A percentile compares a stretch with the other conserved stretches of the same genome.
phyloP scores from a whole-genome alignment of 1,139 yeast genomes.

The Scheffersomyces titani region DNA sequence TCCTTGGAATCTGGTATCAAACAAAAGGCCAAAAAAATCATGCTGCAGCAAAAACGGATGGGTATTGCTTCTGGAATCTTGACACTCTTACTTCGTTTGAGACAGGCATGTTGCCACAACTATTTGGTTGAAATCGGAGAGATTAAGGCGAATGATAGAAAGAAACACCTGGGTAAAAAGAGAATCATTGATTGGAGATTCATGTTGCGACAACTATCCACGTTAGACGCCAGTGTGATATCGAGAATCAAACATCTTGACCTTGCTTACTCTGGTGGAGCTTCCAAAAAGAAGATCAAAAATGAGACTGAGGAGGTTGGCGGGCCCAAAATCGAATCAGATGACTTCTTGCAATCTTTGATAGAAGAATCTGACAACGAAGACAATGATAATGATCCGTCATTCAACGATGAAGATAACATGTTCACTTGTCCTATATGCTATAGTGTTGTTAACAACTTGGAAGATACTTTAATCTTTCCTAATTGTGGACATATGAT shows the following conservation, averaged over 20 bases:
- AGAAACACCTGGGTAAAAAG: constrained; percentile 9
- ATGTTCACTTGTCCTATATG: constrained; percentile 68
- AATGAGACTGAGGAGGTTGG: neutral
- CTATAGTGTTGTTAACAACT: constrained; percentile 55
- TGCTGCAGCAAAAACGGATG: constrained; percentile 27
- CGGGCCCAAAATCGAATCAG: neutral
- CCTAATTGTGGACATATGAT: constrained; percentile 70
- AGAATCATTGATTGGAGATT: constrained; percentile 22
- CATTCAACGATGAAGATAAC: constrained; percentile 9
- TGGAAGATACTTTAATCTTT: constrained; percentile 42
- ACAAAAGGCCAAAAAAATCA: constrained; percentile 52
- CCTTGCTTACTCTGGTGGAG: neutral
- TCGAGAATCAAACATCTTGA: constrained; percentile 12
- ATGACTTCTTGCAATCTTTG: neutral
- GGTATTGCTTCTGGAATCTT: constrained; percentile 51
- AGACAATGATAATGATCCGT: constrained; percentile 17
- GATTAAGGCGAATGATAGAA: constrained; percentile 30
- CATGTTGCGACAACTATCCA: constrained; percentile 19
- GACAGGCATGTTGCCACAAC: constrained; percentile 92
- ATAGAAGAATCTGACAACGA: constrained; percentile 7
- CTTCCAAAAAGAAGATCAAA: neutral
- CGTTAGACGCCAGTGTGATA: constrained; percentile 14
- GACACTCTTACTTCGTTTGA: constrained; percentile 70
- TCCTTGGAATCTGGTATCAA: constrained; percentile 62
- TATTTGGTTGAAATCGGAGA: constrained; percentile 71